Conservation (phyloP, 768 basidiomycete genomes). For the Termitomyces sp. region DNA sequence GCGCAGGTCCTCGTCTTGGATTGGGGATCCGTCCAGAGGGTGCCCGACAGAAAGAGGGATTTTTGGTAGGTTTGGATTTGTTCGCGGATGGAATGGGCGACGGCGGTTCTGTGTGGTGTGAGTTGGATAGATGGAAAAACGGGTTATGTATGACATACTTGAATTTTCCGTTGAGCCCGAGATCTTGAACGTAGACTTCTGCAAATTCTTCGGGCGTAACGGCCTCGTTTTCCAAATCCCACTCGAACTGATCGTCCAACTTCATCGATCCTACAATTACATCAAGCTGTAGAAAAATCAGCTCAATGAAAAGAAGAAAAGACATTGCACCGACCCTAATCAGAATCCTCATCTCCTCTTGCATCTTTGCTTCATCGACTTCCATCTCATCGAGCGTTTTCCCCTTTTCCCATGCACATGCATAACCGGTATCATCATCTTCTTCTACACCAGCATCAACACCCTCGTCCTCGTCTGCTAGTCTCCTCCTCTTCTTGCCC, state of each 20-base stretch:
- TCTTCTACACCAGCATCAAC: conserved; percentile 21
- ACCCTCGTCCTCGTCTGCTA: conserved; percentile 32
- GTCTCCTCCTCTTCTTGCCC: conserved; percentile 8
- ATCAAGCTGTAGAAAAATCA: conserved; percentile 59
- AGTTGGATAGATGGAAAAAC: not conserved
- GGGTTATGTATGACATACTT: conserved; percentile 50
- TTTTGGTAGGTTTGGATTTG: conserved; percentile 91
- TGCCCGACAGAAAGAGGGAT: conserved; percentile 89
- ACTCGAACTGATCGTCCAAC: conserved; percentile 95
- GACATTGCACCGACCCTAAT: conserved; percentile 64
- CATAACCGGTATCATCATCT: not conserved
- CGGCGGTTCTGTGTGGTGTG: conserved; percentile 63
- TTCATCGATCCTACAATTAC: conserved; percentile 92
- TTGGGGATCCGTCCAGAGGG: conserved; percentile 67
- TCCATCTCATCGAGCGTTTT: conserved; percentile 57
- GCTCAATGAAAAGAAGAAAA: not conserved
- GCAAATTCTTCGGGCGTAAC: conserved; percentile 93
- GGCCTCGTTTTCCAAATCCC: conserved; percentile 81
- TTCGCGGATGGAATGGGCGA: conserved; percentile 93
- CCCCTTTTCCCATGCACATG: conserved; percentile 11
- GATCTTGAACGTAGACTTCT: conserved; percentile 75
- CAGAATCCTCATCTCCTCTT: conserved; percentile 87
- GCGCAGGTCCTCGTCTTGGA: conserved; percentile 89
- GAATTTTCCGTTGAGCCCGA: conserved; percentile 92
- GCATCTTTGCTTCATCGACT: conserved; percentile 56